Base-by-base conservation (phyloP, 495 filamentous ascomycete genomes). In the Annulohypoxylon nitens region DNA sequence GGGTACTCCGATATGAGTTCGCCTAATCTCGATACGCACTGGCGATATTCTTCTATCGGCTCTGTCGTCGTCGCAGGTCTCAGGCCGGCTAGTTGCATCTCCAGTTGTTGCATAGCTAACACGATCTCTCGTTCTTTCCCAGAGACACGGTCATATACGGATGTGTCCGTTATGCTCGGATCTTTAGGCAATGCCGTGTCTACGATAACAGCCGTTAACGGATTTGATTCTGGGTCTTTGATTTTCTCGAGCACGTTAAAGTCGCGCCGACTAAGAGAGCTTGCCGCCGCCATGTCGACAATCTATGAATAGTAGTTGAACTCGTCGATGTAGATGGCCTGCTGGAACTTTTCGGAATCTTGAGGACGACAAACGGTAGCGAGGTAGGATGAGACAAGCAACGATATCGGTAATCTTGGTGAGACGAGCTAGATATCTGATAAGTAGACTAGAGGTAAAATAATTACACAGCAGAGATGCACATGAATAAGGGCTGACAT, bases 211-310 rank as follows among this genome's bases (percentile, higher is more conserved):
- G 82, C 79, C 1, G 83, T 75, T 10, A 82, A 74, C 1, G 91
- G 88, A 20, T 90, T 87, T 34, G 89, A 86, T 76, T 95, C 93
- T 11, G 92, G 90, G 70, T 96, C 92, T 75, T 92, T 93, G 78
- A 97, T 90, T 61, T 92, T 91, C 73, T 90, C 83, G 47, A 96
- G 88, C 68, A 95, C 88, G 37, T 88, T 85, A 67, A 89, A 79
- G 80, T 97, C 93, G 75, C 91, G 91, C 26, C 80, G 79, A 62
- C 90, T 91, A 30, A 97, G 88, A 37, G 83, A 77, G 78, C 84
- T 63, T 41, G 83, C 72, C 23, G 83, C 72, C 25, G 83, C 73
- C 85, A 90, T 87, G 30, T 73, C 81, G 55, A 76, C 63, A 43
- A 48, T 33, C 7, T 64, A 14, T 43, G 9, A 36, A 4, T 4